phyloP scores from a whole-genome alignment of 1,284 basidiomycete species.

The Pulveroboletus ridleyi region DNA sequence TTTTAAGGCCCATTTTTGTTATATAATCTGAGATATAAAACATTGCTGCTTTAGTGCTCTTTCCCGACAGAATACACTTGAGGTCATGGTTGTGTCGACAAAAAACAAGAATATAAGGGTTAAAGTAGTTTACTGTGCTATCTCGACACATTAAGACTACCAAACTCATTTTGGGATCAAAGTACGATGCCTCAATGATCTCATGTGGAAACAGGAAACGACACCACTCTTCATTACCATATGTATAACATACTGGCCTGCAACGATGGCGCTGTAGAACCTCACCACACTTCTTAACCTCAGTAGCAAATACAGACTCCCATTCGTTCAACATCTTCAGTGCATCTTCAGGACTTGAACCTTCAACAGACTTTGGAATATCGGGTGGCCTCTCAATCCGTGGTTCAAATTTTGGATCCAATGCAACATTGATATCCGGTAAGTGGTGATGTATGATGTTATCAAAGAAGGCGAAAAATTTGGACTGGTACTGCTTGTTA shows the following conservation, averaged over 20 bases:
- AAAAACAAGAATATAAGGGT: conserved; percentile 23
- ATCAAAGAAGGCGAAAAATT: conserved; percentile 23
- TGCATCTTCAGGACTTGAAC: no score
- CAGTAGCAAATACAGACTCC: neutral
- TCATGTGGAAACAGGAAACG: conserved; percentile 22
- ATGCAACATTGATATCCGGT: conserved; percentile 14
- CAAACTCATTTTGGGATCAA: conserved; percentile 16
- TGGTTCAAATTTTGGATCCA: no score
- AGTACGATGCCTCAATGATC: conserved; percentile 13
- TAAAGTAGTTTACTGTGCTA: conserved; percentile 17
- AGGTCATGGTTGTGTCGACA: conserved; percentile 24
- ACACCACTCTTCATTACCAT: neutral
- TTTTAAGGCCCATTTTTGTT: conserved; percentile 16
- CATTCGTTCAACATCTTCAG: neutral
- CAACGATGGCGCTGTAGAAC: conserved; percentile 14
- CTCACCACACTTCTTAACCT: conserved; percentile 25
- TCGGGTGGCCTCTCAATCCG: no score
- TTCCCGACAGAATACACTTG: conserved; percentile 25
- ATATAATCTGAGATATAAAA: conserved; percentile 28
- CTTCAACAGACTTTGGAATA: no score
- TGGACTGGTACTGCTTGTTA: conserved; percentile 7
- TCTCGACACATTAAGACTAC: conserved; percentile 13
- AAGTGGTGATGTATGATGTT: conserved; percentile 21
- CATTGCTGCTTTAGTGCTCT: conserved; percentile 24
- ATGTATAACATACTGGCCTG: conserved; percentile 16